Evolutionary conservation across 1,284 basidiomycete species (phyloP).

Genomic region (Kalmanozyma brasiliensis): DNA sequence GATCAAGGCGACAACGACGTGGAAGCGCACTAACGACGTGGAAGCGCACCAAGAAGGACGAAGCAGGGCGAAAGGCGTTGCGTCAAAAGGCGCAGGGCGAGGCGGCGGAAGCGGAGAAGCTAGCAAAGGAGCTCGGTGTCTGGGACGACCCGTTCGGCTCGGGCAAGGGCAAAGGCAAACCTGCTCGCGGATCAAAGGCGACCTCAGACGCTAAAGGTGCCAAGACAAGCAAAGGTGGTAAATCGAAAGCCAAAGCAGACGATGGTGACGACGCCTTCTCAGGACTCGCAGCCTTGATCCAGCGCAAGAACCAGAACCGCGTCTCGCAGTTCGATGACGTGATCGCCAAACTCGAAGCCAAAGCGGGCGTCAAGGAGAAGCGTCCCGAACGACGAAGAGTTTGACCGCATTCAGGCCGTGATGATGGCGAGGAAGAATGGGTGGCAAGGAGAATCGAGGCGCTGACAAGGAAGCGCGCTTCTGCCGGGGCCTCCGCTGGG

Average conservation of each 20-base stretch:
- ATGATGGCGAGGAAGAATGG: constrained; percentile 44
- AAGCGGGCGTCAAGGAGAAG: constrained; percentile 45
- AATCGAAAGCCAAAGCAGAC: constrained; percentile 22
- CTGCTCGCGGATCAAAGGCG: constrained; percentile 11
- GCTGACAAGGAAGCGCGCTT: constrained; percentile 31
- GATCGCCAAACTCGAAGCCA: constrained; percentile 56
- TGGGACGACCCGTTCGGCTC: constrained; percentile 65
- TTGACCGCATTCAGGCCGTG: constrained; percentile 48
- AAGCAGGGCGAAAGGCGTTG: constrained; percentile 43
- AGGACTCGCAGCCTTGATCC: constrained; percentile 52
- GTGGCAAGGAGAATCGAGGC: constrained; percentile 27
- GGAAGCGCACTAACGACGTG: too few species aligned
- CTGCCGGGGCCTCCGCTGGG: constrained; percentile 16
- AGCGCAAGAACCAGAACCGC: constrained; percentile 46
- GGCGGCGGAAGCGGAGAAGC: constrained; percentile 56
- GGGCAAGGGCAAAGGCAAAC: constrained; percentile 36
- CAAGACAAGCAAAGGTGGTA: constrained; percentile 19
- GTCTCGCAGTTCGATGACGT: constrained; percentile 56
- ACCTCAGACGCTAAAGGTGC: constrained; percentile 2
- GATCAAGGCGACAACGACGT: constrained; percentile 32
- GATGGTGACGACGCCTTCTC: constrained; percentile 49
- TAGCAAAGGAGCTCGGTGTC: constrained; percentile 64
- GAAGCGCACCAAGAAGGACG: constrained; percentile 41
- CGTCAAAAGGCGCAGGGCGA: constrained; percentile 52
- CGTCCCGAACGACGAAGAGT: constrained; percentile 50